Evolutionary conservation across 306 rosid species (phyloP).

Genomic region (Geum urbanum): DNA sequence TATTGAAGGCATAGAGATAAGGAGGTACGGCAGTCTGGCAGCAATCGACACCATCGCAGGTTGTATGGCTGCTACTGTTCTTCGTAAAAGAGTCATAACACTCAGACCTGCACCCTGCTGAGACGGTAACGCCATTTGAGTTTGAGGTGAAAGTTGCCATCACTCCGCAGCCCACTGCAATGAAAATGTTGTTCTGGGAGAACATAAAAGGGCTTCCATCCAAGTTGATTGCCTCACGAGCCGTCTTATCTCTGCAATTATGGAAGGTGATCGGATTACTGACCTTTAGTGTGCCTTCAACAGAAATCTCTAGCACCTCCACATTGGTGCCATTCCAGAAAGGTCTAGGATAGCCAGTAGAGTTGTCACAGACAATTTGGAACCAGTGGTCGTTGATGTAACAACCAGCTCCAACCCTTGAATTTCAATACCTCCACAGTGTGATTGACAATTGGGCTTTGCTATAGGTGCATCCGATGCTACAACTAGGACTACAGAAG

Average conservation of each 20-base stretch:
- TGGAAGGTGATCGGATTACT: slow-evolving; percentile 19
- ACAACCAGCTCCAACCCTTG: slow-evolving; percentile 21
- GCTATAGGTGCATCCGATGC: neutral
- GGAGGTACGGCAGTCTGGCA: slow-evolving; percentile 14
- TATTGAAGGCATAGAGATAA: neutral
- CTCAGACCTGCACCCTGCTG: neutral
- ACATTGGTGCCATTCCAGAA: slow-evolving; percentile 9
- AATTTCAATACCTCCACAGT: slow-evolving; percentile 26
- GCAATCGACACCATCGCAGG: slow-evolving; percentile 9
- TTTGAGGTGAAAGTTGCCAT: neutral
- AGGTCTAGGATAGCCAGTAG: neutral
- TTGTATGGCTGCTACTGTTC: neutral
- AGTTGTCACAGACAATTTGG: slow-evolving; percentile 26
- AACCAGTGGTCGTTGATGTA: slow-evolving; percentile 34
- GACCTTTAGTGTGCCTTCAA: neutral
- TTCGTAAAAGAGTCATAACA: neutral
- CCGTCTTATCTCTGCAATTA: slow-evolving; percentile 2
- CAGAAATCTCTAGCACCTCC: neutral
- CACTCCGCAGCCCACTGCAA: neutral
- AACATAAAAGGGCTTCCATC: neutral
- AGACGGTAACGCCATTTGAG: neutral
- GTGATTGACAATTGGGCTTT: slow-evolving; percentile 17
- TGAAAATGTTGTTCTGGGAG: slow-evolving; percentile 5
- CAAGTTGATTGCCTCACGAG: neutral
- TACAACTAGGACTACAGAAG: neutral